Evolutionary conservation across 2,329 filamentous ascomycete species (phyloP).

Genomic region (Incumbomyces lentus): DNA sequence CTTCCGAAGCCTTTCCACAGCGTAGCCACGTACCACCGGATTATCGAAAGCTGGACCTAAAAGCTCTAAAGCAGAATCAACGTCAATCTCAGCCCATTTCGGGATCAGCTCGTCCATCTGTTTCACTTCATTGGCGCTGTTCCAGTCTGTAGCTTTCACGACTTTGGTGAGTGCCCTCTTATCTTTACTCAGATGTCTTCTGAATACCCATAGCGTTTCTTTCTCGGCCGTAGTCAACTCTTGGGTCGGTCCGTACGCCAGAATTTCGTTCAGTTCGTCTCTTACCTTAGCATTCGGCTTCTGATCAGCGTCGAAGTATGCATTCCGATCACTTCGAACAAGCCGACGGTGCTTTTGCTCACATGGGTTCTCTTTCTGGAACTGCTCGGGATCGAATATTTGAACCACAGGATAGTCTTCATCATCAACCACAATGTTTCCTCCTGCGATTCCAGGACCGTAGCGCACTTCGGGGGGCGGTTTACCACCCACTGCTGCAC

Average conservation of each 20-base stretch:
- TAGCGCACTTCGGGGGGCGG: slow-evolving; percentile 80
- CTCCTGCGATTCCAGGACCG: slow-evolving; percentile 74
- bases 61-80: slow-evolving; percentile 86
- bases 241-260: slow-evolving; percentile 87
- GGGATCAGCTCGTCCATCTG: slow-evolving; percentile 83
- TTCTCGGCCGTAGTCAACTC: slow-evolving; percentile 82
- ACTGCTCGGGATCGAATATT: slow-evolving; percentile 89
- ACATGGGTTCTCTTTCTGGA: slow-evolving; percentile 79
- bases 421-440: slow-evolving; percentile 39
- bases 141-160: slow-evolving; percentile 95
- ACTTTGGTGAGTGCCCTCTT: slow-evolving; percentile 93
- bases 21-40: slow-evolving; percentile 76
- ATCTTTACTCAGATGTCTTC: slow-evolving; percentile 85
- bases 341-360: slow-evolving; percentile 89
- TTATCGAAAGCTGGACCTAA: slow-evolving; percentile 90
- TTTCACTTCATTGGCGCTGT: slow-evolving; percentile 69
- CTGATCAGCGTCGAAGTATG: slow-evolving; percentile 86
- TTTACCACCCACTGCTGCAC: slow-evolving; percentile 61
- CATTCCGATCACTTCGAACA: slow-evolving; percentile 83
- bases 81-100: slow-evolving; percentile 93
- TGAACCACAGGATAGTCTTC: slow-evolving; percentile 55
- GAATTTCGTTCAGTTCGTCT: slow-evolving; percentile 82
- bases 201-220: slow-evolving; percentile 93
- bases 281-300: slow-evolving; percentile 94
- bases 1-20: slow-evolving; percentile 82